These are phyloP conservation scores for Saturnispora hagleri DNA, from an alignment of 805 yeast genomes.

Conservation along the genomic window DNA sequence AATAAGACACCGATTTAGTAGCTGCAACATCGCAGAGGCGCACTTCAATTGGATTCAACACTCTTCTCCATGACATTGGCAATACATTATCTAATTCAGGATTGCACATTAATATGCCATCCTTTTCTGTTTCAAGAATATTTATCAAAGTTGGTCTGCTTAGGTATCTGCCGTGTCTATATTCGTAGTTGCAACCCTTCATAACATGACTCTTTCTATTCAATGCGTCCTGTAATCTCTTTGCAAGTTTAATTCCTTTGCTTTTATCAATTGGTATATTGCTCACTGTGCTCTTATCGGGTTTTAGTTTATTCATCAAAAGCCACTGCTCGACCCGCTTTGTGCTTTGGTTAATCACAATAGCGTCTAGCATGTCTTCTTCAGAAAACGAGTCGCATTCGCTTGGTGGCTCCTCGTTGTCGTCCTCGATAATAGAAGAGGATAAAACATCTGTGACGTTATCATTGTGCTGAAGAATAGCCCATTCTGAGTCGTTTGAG, in stretches of 20 bases:
- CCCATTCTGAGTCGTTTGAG: constrained; percentile 5
- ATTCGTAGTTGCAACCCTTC: constrained; percentile 11
- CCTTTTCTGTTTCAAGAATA: constrained; percentile 6
- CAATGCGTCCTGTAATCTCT: background rate
- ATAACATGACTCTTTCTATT: background rate
- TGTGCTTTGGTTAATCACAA: background rate
- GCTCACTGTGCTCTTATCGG: background rate
- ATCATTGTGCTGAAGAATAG: background rate
- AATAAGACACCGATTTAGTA: constrained; percentile 2
- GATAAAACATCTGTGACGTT: constrained; percentile 3
- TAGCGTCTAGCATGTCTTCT: constrained; percentile 1
- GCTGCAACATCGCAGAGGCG: constrained; percentile 4
- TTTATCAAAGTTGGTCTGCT: constrained; percentile 8
- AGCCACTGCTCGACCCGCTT: constrained; percentile 5
- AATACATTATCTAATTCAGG: constrained; percentile 24
- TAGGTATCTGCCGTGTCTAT: constrained; percentile 14
- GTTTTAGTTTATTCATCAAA: background rate
- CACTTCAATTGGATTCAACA: constrained; percentile 12
- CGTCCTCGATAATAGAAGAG: background rate
- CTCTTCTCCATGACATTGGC: constrained; percentile 23
- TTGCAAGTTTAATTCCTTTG: background rate
- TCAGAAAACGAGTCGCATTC: background rate
- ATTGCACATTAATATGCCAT: constrained; percentile 22
- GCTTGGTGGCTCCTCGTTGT: background rate
- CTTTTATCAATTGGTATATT: background rate